phyloP scores from a whole-genome alignment of 31 red algal genomes.

The Bonnemaisonia californica region DNA sequence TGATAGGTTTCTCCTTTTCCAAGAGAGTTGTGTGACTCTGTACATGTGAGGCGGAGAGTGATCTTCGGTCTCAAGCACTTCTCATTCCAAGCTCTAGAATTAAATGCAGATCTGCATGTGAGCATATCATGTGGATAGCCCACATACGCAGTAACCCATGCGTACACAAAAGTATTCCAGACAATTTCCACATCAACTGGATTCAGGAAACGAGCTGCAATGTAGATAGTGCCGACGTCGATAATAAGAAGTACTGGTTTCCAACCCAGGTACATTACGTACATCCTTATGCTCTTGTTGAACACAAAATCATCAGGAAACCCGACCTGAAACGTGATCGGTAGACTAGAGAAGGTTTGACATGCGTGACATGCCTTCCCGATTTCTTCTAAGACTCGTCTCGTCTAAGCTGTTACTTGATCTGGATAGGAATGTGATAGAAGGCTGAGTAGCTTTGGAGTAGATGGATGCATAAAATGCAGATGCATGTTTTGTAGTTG shows the following conservation, averaged over 20 bases:
- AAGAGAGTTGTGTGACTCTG: constrained; percentile 25
- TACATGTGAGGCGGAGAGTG: background rate
- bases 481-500: background rate
- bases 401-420: background rate
- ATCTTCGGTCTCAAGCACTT: background rate
- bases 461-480: constrained; percentile 4
- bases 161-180: too few species aligned
- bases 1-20: constrained; percentile 20
- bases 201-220: too few species aligned
- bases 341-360: constrained; percentile 11
- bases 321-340: constrained; percentile 10
- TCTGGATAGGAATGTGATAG: background rate
- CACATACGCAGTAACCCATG: too few species aligned
- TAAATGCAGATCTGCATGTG: too few species aligned
- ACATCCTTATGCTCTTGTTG: constrained; percentile 22
- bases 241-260: constrained; percentile 26
- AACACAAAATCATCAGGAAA: constrained; percentile 19
- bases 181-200: too few species aligned
- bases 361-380: constrained; percentile 17
- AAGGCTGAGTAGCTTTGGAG: background rate
- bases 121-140: too few species aligned
- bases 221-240: constrained; percentile 8
- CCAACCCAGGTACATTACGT: constrained; percentile 28
- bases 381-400: background rate
- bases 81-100: background rate